Conservation (phyloP, 805 yeast species). For the Candida krabiensis region DNA sequence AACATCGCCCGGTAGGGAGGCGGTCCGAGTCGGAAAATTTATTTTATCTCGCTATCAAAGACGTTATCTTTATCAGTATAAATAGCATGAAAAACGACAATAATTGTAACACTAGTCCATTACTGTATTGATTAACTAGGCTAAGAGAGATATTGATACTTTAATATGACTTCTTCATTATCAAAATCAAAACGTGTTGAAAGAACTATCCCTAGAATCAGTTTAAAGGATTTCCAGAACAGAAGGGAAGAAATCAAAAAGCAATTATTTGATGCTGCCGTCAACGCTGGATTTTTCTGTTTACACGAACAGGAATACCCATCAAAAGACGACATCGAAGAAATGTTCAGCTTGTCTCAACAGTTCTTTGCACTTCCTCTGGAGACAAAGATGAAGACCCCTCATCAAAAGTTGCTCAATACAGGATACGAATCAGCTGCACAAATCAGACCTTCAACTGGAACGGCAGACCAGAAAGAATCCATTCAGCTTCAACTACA, state of each 20-base stretch:
- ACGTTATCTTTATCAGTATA: no score
- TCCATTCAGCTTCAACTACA: conserved; percentile 34
- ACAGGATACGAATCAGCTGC: conserved; percentile 35
- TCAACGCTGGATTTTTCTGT: conserved; percentile 31
- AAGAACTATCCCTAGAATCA: conserved; percentile 31
- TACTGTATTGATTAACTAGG: no score
- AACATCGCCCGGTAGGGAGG: no score
- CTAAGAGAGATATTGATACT: no score
- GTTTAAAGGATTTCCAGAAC: conserved; percentile 23
- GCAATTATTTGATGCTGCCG: conserved; percentile 32
- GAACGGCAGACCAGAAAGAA: conserved; percentile 35
- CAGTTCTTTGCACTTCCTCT: conserved; percentile 25
- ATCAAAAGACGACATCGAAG: conserved; percentile 28
- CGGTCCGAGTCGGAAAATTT: conserved; percentile 8
- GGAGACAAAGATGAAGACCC: conserved; percentile 30
- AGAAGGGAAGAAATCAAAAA: conserved; percentile 33
- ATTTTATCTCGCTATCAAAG: neutral
- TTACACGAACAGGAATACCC: conserved; percentile 35
- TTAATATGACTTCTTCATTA: no score
- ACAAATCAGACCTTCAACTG: conserved; percentile 37
- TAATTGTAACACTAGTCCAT: no score
- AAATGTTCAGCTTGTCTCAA: conserved; percentile 26
- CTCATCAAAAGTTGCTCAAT: conserved; percentile 32
- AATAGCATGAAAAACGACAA: no score
- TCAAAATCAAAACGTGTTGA: conserved; percentile 13